Percentiles rank a stretch among this genome's conserved stretches.
Evolutionary conservation across 345 rosid species (phyloP).

Genomic region (Excoecaria cochinchinensis): DNA sequence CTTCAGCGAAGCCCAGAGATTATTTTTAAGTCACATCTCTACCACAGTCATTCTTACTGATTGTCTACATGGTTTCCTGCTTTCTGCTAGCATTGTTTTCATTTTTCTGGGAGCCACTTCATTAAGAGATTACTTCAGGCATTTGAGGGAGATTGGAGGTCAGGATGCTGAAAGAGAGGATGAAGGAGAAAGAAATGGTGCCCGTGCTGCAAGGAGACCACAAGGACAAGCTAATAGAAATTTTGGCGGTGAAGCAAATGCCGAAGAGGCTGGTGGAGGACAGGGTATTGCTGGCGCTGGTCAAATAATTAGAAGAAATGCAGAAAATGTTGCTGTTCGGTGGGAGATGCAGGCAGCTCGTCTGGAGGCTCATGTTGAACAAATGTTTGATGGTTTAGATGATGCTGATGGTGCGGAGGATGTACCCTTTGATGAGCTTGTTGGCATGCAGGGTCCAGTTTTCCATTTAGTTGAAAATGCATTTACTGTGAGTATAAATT

Average conservation of each 20-base stretch:
- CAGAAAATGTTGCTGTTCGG: conserved; percentile 96
- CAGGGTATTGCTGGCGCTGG: conserved; percentile 83
- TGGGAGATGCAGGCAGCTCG: conserved; percentile 99
- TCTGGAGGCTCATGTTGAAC: conserved; percentile 98
- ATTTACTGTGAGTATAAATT: conserved; percentile 69
- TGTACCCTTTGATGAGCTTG: conserved; percentile 98
- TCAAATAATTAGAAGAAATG: conserved; percentile 72
- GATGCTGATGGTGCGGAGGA: conserved; percentile 99
- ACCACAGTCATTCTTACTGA: conserved; percentile 87
- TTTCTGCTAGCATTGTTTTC: conserved; percentile 94
- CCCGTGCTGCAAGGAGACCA: conserved; percentile 75
- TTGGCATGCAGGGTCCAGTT: conserved; percentile 99
- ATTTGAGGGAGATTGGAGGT: conserved; percentile 89
- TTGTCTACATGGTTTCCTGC: conserved; percentile 96
- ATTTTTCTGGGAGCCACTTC: conserved; percentile 97
- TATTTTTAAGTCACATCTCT: conserved; percentile 87
- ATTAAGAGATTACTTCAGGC: conserved; percentile 92
- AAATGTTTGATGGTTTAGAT: conserved; percentile 97
- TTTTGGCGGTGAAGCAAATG: conserved; percentile 73
- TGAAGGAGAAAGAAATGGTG: conserved; percentile 89
- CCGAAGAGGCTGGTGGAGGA: conserved; percentile 72
- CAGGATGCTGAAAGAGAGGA: conserved; percentile 95
- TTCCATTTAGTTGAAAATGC: conserved; percentile 99
- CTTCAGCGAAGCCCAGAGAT: conserved; percentile 88
- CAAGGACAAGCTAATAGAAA: conserved; percentile 77